Evolutionary conservation across 1,139 yeast genomes (phyloP).

Genomic region (Hemisphaericaspora lyxosophila): DNA sequence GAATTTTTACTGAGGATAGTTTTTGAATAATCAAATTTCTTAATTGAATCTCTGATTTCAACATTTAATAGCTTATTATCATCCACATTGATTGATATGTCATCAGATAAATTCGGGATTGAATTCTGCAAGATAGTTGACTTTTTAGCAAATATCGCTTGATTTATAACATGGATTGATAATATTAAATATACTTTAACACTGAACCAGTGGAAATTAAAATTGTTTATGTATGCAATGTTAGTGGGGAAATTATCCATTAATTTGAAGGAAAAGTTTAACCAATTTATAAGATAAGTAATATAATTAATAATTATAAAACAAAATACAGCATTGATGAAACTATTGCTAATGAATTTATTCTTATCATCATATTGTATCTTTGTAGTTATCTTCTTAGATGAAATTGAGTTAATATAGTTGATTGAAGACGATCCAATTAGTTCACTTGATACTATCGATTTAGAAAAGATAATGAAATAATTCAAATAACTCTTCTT

Average conservation of each 20-base stretch:
- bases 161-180: conserved; percentile 16
- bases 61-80: conserved; percentile 15
- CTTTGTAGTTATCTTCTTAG: conserved; percentile 18
- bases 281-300: conserved; percentile 24
- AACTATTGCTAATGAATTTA: conserved; percentile 19
- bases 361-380: conserved; percentile 19
- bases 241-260: conserved; percentile 2
- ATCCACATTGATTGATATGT: conserved; percentile 13
- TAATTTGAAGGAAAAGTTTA: conserved; percentile 14
- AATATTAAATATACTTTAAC: conserved; percentile 15
- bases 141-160: conserved; percentile 12
- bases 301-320: conserved; percentile 31
- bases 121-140: conserved; percentile 14
- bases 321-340: conserved; percentile 30
- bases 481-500: conserved; percentile 33
- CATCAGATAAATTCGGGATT: conserved; percentile 15
- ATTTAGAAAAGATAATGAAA: conserved; percentile 46
- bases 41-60: conserved; percentile 9
- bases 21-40: conserved; percentile 3
- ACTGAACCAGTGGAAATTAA: conserved; percentile 9
- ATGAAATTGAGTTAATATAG: conserved; percentile 16
- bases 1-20: conserved; percentile 17
- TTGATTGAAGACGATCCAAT: conserved; percentile 37
- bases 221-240: conserved; percentile 11
- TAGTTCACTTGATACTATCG: conserved; percentile 50